These are phyloP conservation scores for Yamadazyma endophytica DNA, from an alignment of 805 yeast species.

Conservation along the genomic window DNA sequence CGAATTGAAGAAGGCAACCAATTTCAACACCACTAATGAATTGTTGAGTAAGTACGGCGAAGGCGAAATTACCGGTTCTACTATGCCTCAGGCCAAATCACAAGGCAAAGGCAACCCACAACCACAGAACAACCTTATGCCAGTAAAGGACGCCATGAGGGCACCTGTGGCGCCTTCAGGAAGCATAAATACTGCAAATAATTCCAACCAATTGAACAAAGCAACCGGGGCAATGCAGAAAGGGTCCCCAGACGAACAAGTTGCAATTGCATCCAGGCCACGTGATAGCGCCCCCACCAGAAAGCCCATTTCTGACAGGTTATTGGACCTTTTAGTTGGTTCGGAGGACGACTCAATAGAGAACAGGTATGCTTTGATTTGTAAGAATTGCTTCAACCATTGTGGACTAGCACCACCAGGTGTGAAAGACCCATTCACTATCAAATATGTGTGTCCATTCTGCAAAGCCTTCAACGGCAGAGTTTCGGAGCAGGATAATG, in stretches of 20 bases:
- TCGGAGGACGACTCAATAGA: constrained; percentile 64
- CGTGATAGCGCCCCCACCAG: constrained; percentile 3
- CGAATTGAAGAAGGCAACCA: constrained; percentile 66
- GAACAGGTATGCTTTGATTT: constrained; percentile 66
- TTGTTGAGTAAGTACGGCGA: constrained; percentile 54
- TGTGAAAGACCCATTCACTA: constrained; percentile 40
- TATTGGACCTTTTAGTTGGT: constrained; percentile 37
- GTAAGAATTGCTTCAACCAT: constrained; percentile 60
- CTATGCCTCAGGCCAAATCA: constrained; percentile 1
- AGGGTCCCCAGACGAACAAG: background rate
- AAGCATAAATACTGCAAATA: too few relatives aligned
- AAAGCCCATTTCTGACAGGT: constrained; percentile 31
- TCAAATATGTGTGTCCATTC: constrained; percentile 59
- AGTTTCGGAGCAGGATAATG: background rate
- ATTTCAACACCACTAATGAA: constrained; percentile 72
- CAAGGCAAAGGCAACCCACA: background rate
- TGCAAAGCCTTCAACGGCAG: constrained; percentile 48
- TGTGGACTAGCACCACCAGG: constrained; percentile 83
- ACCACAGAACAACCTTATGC: background rate
- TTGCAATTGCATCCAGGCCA: constrained; percentile 1
- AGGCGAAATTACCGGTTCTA: too few relatives aligned
- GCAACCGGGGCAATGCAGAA: background rate
- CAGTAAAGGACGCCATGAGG: too few relatives aligned
- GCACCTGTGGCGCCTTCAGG: too few relatives aligned
- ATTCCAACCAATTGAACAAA: too few relatives aligned